phyloP scores from a whole-genome alignment of 1,284 basidiomycete species.

The Anthracocystis setariae region DNA sequence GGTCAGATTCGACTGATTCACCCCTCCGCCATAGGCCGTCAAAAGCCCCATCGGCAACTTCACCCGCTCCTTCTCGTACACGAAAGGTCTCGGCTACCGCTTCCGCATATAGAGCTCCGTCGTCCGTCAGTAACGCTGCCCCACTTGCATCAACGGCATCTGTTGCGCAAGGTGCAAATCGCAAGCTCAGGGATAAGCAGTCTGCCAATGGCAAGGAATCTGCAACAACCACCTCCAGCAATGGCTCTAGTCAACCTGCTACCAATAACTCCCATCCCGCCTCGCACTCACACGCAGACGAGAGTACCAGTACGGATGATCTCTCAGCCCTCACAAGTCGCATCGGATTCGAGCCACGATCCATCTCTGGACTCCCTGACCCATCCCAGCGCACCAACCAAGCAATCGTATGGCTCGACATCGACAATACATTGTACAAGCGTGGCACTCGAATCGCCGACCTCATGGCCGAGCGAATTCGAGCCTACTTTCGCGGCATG shows the following conservation, averaged over 20 bases:
- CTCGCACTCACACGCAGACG: conserved; percentile 7
- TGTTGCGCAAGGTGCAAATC: conserved; percentile 1
- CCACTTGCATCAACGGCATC: not conserved
- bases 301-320: conserved; percentile 30
- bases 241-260: not conserved
- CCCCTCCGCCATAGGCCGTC: conserved; percentile 5
- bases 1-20: conserved; percentile 6
- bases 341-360: conserved; percentile 48
- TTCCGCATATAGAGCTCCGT: not conserved
- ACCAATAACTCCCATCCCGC: not conserved
- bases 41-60: not conserved
- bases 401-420: conserved; percentile 80
- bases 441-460: conserved; percentile 74
- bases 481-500: conserved; percentile 80
- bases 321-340: conserved; percentile 12
- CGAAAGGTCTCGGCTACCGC: conserved; percentile 7
- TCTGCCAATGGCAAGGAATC: not conserved
- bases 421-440: conserved; percentile 83
- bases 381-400: conserved; percentile 40
- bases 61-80: not conserved
- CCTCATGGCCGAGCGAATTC: conserved; percentile 81
- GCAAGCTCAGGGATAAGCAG: not conserved
- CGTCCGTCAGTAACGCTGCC: not conserved
- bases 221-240: not conserved
- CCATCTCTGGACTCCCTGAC: conserved; percentile 32